These are phyloP conservation scores for Lolium multiflorum DNA, from an alignment of 176 grass and related monocot genomes.

Conservation along the genomic window DNA sequence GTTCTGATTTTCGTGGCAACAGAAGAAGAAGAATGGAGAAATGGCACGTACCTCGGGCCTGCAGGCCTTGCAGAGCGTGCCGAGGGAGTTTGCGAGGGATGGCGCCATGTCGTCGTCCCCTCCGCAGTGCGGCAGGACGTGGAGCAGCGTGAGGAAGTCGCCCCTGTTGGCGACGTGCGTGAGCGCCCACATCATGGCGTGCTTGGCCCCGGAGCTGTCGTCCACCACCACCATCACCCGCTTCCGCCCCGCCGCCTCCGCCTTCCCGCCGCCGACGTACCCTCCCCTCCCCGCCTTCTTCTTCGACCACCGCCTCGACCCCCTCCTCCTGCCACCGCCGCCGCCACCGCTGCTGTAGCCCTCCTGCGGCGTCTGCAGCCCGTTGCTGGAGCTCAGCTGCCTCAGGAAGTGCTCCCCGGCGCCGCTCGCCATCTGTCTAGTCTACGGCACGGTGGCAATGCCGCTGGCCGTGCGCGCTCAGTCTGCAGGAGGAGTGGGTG, in stretches of 20 bases:
- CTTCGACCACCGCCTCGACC: slow-evolving; percentile 77
- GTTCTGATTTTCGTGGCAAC: no score
- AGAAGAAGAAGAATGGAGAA: slow-evolving; percentile 14
- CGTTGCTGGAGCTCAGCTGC: slow-evolving; percentile 68
- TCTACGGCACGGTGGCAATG: not conserved
- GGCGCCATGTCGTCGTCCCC: slow-evolving; percentile 48
- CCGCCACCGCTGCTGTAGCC: slow-evolving; percentile 16
- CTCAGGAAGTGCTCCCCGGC: slow-evolving; percentile 71
- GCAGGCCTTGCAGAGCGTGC: slow-evolving; percentile 78
- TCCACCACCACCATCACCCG: slow-evolving; percentile 97
- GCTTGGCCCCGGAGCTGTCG: slow-evolving; percentile 69
- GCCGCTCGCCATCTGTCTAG: slow-evolving; percentile 43
- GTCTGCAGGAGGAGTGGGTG: slow-evolving; percentile 3
- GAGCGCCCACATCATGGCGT: slow-evolving; percentile 99
- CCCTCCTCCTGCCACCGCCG: slow-evolving; percentile 39
- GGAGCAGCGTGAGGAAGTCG: slow-evolving; percentile 87
- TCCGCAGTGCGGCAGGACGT: slow-evolving; percentile 63
- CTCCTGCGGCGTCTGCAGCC: slow-evolving; percentile 28
- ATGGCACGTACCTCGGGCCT: slow-evolving; percentile 71
- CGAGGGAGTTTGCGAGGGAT: slow-evolving; percentile 78
- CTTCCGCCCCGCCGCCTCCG: slow-evolving; percentile 58
- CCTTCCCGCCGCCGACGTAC: slow-evolving; percentile 23
- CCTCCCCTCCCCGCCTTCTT: slow-evolving; percentile 54
- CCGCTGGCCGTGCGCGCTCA: slow-evolving; percentile 15
- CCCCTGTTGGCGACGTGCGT: slow-evolving; percentile 89